Conservation (phyloP, 257 asterid species). For the Solanum pennellii region DNA sequence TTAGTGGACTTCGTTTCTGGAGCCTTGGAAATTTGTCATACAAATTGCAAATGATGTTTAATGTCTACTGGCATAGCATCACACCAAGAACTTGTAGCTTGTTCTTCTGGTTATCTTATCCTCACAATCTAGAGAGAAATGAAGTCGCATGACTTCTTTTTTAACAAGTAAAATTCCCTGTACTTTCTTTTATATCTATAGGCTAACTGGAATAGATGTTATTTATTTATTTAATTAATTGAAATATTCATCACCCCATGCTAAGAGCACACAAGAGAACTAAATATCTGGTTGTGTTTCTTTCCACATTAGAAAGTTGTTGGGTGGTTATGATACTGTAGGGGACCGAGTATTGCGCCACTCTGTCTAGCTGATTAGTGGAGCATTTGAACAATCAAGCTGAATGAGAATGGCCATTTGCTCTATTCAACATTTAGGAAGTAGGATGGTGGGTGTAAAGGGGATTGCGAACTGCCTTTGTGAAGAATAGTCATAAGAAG, state of each 20-base stretch:
- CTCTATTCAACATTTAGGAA: background rate
- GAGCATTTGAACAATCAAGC: background rate
- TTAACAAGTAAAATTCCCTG: background rate
- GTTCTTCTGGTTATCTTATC: background rate
- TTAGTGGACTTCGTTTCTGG: background rate
- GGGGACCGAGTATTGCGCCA: background rate
- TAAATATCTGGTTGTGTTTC: background rate
- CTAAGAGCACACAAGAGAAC: background rate
- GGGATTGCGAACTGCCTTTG: background rate
- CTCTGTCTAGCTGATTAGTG: background rate
- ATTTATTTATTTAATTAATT: background rate
- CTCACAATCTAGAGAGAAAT: background rate
- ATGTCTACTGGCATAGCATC: background rate
- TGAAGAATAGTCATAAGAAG: background rate
- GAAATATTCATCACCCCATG: background rate
- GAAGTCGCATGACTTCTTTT: background rate
- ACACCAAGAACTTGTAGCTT: background rate
- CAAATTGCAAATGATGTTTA: background rate
- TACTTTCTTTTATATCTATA: background rate
- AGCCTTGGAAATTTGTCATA: background rate
- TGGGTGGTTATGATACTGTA: background rate
- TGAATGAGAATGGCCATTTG: background rate
- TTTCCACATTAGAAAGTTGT: background rate
- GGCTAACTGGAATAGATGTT: background rate
- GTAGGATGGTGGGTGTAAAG: background rate